These are phyloP conservation scores for Sporisorium graminicola DNA, from an alignment of 1,284 basidiomycete genomes.

Conservation along the genomic window DNA sequence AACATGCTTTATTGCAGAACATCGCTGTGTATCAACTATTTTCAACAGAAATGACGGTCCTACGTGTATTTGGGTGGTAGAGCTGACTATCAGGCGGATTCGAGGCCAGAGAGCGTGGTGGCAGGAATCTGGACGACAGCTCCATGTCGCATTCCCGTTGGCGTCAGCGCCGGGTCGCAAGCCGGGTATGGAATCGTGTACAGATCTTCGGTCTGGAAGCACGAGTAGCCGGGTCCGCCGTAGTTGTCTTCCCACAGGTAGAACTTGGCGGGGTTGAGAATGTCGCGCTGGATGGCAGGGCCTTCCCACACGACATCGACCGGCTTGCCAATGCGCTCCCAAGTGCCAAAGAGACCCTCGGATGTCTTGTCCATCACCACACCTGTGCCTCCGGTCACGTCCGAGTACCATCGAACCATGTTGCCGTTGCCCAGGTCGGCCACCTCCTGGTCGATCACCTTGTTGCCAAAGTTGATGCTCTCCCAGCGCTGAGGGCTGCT, in stretches of 20 bases:
- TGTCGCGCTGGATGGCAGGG: constrained; percentile 34
- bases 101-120: not conserved
- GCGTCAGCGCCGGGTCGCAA: constrained; percentile 30
- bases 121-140: constrained; percentile 19
- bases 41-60: too few relatives aligned
- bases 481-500: constrained; percentile 24
- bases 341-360: constrained; percentile 22
- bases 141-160: constrained; percentile 26
- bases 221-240: constrained; percentile 35
- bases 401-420: constrained; percentile 32
- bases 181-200: constrained; percentile 20
- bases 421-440: constrained; percentile 27
- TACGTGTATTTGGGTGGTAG: not conserved
- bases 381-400: constrained; percentile 14
- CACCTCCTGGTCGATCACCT: constrained; percentile 35
- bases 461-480: constrained; percentile 31
- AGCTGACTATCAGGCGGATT: constrained; percentile 9
- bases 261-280: constrained; percentile 26
- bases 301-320: constrained; percentile 30
- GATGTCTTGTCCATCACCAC: constrained; percentile 38
- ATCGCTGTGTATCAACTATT: not conserved
- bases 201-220: constrained; percentile 29
- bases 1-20: not conserved
- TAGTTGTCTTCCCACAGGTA: constrained; percentile 41
- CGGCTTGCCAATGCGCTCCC: constrained; percentile 36